These are phyloP conservation scores for Pulchroboletus neoregius DNA, from an alignment of 1,284 basidiomycete genomes.

Conservation along the genomic window DNA sequence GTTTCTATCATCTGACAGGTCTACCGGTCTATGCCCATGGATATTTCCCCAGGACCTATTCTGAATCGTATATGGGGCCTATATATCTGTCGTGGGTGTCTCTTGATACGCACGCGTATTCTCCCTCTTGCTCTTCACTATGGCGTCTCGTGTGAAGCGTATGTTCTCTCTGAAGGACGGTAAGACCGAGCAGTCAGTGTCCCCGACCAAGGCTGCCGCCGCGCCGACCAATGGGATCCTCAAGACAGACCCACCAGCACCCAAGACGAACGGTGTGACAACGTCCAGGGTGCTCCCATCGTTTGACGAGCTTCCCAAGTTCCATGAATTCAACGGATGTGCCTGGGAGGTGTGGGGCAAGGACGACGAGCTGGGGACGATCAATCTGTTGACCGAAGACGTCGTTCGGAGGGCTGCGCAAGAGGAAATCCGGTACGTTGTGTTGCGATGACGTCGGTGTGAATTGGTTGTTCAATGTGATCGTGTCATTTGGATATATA, in stretches of 20 bases:
- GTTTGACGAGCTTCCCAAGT: constrained; percentile 60
- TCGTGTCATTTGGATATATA: background rate
- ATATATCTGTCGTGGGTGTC: constrained; percentile 7
- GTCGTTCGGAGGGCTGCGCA: constrained; percentile 57
- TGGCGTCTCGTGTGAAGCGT: constrained; percentile 18
- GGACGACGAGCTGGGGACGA: constrained; percentile 66
- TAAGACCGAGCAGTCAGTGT: constrained; percentile 7
- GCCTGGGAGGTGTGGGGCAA: constrained; percentile 73
- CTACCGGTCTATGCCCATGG: constrained; percentile 1
- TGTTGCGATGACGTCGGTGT: background rate
- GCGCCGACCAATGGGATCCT: background rate
- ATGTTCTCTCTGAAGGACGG: constrained; percentile 15
- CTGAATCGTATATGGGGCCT: background rate
- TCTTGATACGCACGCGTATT: background rate
- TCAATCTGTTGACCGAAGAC: constrained; percentile 65
- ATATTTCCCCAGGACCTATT: background rate
- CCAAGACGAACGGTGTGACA: background rate
- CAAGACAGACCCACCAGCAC: background rate
- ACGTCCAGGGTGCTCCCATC: constrained; percentile 40
- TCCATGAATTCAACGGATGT: constrained; percentile 55
- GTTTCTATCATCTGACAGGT: constrained; percentile 14
- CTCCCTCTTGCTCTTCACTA: constrained; percentile 4
- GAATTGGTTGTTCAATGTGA: background rate
- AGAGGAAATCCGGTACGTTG: constrained; percentile 58
- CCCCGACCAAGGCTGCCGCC: background rate